Percentiles rank a stretch among this genome's conserved stretches.
phyloP scores from a whole-genome alignment of 1,284 basidiomycete species.

The Ustilago curta region DNA sequence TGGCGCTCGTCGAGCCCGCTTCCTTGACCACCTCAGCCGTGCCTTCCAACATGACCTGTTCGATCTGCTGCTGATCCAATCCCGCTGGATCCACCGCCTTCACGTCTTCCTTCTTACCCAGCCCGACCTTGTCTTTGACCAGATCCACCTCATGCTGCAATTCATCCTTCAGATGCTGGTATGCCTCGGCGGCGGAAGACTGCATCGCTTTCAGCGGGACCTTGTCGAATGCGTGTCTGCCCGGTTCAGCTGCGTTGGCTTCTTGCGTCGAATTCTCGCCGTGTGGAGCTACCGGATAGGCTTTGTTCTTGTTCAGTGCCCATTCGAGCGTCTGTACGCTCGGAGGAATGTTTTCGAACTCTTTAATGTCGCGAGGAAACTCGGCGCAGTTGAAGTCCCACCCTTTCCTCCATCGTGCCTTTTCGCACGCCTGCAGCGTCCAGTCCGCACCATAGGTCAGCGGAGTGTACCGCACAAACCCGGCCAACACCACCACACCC shows the following conservation, averaged over 20 bases:
- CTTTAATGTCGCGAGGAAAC: conserved; percentile 48
- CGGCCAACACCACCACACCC: conserved; percentile 80
- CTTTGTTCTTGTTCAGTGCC: conserved; percentile 12
- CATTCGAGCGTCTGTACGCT: conserved; percentile 42
- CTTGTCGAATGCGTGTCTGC: conserved; percentile 47
- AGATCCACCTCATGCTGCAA: conserved; percentile 36
- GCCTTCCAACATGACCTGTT: conserved; percentile 56
- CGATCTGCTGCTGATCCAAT: conserved; percentile 57
- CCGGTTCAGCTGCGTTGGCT: conserved; percentile 31
- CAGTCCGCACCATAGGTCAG: conserved; percentile 86
- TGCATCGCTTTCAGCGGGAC: conserved; percentile 40
- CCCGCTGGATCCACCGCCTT: conserved; percentile 43
- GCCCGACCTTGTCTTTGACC: conserved; percentile 32
- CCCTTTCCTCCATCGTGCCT: conserved; percentile 84
- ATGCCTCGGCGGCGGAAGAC: conserved; percentile 26
- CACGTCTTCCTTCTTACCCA: conserved; percentile 14
- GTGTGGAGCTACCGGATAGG: background rate
- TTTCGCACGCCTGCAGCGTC: conserved; percentile 83
- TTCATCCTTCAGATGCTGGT: conserved; percentile 28
- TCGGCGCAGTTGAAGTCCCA: conserved; percentile 94
- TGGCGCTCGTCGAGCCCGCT: background rate
- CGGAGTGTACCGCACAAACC: conserved; percentile 83
- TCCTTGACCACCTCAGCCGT: conserved; percentile 33
- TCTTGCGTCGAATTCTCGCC: conserved; percentile 20
- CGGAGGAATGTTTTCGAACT: conserved; percentile 54